Evolutionary conservation across 306 rosid genomes (phyloP), one percentile per base, ranked within the genome.

Genomic region (Sphenostylis stenocarpa): DNA sequence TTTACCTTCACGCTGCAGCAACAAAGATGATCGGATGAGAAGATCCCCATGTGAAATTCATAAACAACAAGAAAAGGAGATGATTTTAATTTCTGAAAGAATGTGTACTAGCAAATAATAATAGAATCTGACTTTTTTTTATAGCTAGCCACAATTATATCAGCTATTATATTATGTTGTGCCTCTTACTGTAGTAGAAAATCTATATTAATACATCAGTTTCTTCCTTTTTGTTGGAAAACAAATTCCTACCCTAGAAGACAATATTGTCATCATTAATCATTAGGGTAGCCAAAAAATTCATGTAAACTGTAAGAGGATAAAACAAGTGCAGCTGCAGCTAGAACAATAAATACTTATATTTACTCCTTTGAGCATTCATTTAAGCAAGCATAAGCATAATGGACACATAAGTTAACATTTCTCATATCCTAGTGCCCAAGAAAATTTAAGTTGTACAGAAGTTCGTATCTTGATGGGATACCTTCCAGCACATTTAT

Each of bases 1-100:
- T 87, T 95, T 90, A 70, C 99, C 99, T 89, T 95, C 99, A 75
- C 92, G 97, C 99, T 95, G 89, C 69, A 84, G 64, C 17, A 81
- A 73, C 44, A 34, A 36, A 68, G 43, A 60, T 43, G 43, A 72
- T 55, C 58, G 20, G 77, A 79, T 62, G 72, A 65, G 66, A 83
- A 73, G 47, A 66, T 39, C 23, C 45, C 48, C 41, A 60, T 21
- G 72, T 26, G 77, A 71, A 61, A 74, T 64, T 61, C 61, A 67
- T 44, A 61, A 72, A 61, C 39, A 55, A 70, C 21, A 55, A 69
- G 19, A 73, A 58, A 48, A 73, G 33, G 65, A 73, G n/a, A 70
- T 76, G 43, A 84, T 41, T 74, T 36, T 38, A 38, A 67, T 80
- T 49, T 61, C 55, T 55, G 60, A 67, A 57, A 55, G 66, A 21